These are phyloP conservation scores for Rugosomyces carneus DNA, from an alignment of 1,284 basidiomycete species.

Conservation along the genomic window DNA sequence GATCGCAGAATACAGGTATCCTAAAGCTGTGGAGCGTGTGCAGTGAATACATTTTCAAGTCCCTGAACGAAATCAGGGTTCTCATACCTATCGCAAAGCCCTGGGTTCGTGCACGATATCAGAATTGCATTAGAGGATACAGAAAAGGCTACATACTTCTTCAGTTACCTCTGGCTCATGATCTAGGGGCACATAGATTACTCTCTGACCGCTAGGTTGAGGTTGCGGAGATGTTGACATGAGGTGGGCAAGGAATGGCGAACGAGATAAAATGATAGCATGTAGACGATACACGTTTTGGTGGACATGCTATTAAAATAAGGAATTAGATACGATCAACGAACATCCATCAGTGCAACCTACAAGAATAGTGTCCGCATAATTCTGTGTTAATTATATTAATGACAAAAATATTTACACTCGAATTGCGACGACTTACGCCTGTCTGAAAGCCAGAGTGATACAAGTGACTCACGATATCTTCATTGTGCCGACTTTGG, in stretches of 20 bases:
- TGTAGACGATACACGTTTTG: slow-evolving; percentile 71
- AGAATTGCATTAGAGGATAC: slow-evolving; percentile 9
- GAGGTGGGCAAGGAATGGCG: slow-evolving; percentile 78
- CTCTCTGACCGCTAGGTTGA: slow-evolving; percentile 50
- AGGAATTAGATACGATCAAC: slow-evolving; percentile 10
- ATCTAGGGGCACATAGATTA: slow-evolving; percentile 69
- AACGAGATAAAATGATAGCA: slow-evolving; percentile 79
- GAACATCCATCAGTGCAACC: slow-evolving; percentile 24
- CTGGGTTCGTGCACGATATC: slow-evolving; percentile 28
- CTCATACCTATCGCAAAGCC: slow-evolving; percentile 64
- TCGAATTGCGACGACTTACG: slow-evolving; percentile 38
- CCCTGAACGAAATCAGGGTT: slow-evolving; percentile 10
- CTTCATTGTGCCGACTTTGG: slow-evolving; percentile 60
- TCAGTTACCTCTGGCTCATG: slow-evolving; percentile 76
- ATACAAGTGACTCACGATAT: slow-evolving; percentile 70
- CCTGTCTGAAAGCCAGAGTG: slow-evolving; percentile 74
- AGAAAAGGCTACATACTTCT: slow-evolving; percentile 51
- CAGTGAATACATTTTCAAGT: slow-evolving; percentile 1
- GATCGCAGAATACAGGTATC: slow-evolving; percentile 72
- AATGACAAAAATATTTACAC: slow-evolving; percentile 5
- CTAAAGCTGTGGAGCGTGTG: slow-evolving; percentile 46
- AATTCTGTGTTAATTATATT: slow-evolving; percentile 46
- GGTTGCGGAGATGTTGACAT: slow-evolving; percentile 72
- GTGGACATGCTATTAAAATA: slow-evolving; percentile 56
- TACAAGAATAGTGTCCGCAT: slow-evolving; percentile 73